A percentile compares a stretch with the other conserved stretches of the same genome.
Evolutionary conservation across 169 alveolate genomes (phyloP).

Genomic region (Babesia bigemina): DNA sequence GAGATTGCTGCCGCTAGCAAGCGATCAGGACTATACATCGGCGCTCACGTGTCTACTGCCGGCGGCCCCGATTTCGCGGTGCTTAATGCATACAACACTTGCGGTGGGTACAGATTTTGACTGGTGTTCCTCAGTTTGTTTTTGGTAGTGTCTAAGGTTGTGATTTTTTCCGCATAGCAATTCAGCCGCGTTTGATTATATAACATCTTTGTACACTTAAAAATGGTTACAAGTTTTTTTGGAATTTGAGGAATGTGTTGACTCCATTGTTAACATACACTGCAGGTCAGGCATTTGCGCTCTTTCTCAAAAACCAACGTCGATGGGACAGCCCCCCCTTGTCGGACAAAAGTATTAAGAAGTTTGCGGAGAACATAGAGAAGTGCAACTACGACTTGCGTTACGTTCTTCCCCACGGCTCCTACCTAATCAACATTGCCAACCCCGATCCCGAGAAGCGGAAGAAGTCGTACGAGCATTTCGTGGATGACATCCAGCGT

Average conservation of each 20-base stretch:
- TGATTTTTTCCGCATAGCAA: too few relatives aligned
- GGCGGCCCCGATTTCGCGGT: constrained; percentile 88
- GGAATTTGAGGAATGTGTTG: too few relatives aligned
- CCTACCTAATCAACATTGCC: constrained; percentile 86
- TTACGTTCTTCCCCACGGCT: constrained; percentile 87
- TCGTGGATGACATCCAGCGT: constrained; percentile 85
- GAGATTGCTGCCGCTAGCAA: constrained; percentile 33
- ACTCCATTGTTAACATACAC: not conserved
- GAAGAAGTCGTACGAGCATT: constrained; percentile 78
- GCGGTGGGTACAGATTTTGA: constrained; percentile 58
- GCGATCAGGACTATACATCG: constrained; percentile 76
- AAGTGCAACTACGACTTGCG: constrained; percentile 69
- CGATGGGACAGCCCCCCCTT: constrained; percentile 86
- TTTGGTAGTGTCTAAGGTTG: not conserved
- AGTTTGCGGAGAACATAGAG: constrained; percentile 71
- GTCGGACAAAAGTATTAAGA: constrained; percentile 67
- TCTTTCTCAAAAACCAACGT: constrained; percentile 86
- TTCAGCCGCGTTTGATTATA: too few relatives aligned
- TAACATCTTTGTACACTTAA: too few relatives aligned
- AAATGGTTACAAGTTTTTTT: too few relatives aligned
- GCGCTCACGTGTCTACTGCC: constrained; percentile 89
- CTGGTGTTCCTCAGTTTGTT: not conserved
- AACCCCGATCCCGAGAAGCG: constrained; percentile 86
- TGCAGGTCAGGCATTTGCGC: constrained; percentile 86
- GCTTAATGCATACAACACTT: constrained; percentile 77